Conservation (phyloP, 306 rosid genomes). For the Rosa lucieae region DNA sequence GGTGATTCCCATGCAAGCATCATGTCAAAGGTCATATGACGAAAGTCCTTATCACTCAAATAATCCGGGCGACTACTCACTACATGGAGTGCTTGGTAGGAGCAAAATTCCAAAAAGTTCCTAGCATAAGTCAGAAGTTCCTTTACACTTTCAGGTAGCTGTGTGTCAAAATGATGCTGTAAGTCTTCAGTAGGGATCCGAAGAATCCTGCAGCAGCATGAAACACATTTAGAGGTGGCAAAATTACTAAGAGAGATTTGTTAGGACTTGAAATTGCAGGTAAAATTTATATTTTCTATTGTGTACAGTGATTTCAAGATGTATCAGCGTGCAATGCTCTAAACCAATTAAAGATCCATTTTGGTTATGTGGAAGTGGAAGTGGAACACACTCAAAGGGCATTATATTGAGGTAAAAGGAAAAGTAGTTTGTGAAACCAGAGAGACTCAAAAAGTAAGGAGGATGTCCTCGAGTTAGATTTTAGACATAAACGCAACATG, state of each 20-base stretch:
- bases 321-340: background rate
- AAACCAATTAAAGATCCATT: background rate
- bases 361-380: background rate
- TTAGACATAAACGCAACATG: too few relatives aligned
- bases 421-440: background rate
- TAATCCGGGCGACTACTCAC: constrained; percentile 42
- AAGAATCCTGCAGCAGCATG: constrained; percentile 58
- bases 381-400: background rate
- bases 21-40: constrained; percentile 73
- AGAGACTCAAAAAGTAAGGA: too few relatives aligned
- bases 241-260: background rate
- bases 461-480: too few relatives aligned
- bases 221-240: background rate
- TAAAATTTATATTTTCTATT: background rate
- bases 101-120: constrained; percentile 70
- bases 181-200: constrained; percentile 54
- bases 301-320: background rate
- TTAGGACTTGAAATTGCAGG: background rate
- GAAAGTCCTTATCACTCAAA: constrained; percentile 57
- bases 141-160: constrained; percentile 52
- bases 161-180: constrained; percentile 67
- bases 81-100: constrained; percentile 60
- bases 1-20: constrained; percentile 98
- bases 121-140: constrained; percentile 69
- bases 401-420: background rate